A percentile compares a stretch with the other conserved stretches of the same genome.
These are phyloP conservation scores for Stevia rebaudiana DNA, from an alignment of 140 eudicot genomes.

Conservation along the genomic window DNA sequence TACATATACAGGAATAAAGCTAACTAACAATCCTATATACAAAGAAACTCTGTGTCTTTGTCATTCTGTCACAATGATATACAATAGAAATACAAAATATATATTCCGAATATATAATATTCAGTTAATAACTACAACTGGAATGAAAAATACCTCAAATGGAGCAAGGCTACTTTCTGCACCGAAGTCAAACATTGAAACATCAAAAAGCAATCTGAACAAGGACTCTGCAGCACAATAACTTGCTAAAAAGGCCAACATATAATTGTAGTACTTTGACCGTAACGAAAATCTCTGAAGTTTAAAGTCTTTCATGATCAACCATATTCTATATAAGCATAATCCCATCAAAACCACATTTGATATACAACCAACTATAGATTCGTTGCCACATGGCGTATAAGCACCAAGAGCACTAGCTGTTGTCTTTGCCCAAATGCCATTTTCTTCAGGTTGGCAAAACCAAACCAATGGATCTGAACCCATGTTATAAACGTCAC, in stretches of 20 bases:
- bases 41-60: no score
- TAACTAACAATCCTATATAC: no score
- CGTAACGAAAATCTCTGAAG: constrained; percentile 55
- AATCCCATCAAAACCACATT: constrained; percentile 56
- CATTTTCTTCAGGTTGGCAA: constrained; percentile 72
- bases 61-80: no score
- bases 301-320: constrained; percentile 30
- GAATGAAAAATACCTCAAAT: constrained; percentile 55
- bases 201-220: constrained; percentile 49
- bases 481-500: constrained; percentile 37
- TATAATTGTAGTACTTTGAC: constrained; percentile 50
- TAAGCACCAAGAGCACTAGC: constrained; percentile 85
- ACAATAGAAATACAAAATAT: no score
- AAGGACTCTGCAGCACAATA: constrained; percentile 68
- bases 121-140: no score
- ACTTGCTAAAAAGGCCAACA: constrained; percentile 65
- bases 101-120: no score
- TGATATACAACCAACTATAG: constrained; percentile 54
- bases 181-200: constrained; percentile 60
- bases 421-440: constrained; percentile 65
- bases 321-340: constrained; percentile 72
- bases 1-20: no score
- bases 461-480: constrained; percentile 68
- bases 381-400: constrained; percentile 74
- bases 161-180: constrained; percentile 59